Evolutionary conservation across 2,329 filamentous ascomycete species (phyloP), one percentile per base, ranked within the genome.

Genomic region (Pseudogymnoascus pannorum): DNA sequence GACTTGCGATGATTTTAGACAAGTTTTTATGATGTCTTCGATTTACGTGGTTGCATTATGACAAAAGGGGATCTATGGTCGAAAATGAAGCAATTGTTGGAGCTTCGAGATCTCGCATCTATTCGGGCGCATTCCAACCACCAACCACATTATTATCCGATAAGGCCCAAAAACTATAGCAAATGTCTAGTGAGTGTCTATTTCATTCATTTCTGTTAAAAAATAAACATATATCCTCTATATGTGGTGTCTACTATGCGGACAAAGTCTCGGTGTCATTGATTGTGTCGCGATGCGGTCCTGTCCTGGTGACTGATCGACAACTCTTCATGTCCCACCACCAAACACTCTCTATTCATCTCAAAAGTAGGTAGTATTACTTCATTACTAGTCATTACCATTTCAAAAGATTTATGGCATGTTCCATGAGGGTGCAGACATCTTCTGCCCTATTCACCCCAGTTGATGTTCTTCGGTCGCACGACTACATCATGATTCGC

Each of bases 41-140:
- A 1, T 18, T 33, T 20, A 14, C 26, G 48, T 54, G 48, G 48
- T 31, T 54, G 26, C 48, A 26, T 16, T 54, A 54, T 54, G n/a
- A n/a, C n/a, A 11, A 9, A 54, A 54, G 48, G 2, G 26, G 8
- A 31, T 54, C n/a, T 54, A 14, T 54, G 48, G n/a, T 54, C 48
- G 48, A 54, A 54, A 54, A 54, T 54, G 48, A 54, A 54, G 48
- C 48, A 54, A 54, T 54, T 54, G 48, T 54, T 54, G 48, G 2
- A 54, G 48, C 48, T 20, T 54, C 48, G 48, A 54, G 48, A 54
- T 54, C 48, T 20, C 26, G 16, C 48, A 20, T 31, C 26, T 26
- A 31, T 54, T 54, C 48, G 48, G 48, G 48, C 48, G 48, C 48
- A 54, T 54, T 54, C 48, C 16, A 11, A 54, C 1, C 48, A 31